Evolutionary conservation across 2,329 filamentous ascomycete species (phyloP), one percentile per base, ranked within the genome.

Genomic region (Dactylella cylindrospora): DNA sequence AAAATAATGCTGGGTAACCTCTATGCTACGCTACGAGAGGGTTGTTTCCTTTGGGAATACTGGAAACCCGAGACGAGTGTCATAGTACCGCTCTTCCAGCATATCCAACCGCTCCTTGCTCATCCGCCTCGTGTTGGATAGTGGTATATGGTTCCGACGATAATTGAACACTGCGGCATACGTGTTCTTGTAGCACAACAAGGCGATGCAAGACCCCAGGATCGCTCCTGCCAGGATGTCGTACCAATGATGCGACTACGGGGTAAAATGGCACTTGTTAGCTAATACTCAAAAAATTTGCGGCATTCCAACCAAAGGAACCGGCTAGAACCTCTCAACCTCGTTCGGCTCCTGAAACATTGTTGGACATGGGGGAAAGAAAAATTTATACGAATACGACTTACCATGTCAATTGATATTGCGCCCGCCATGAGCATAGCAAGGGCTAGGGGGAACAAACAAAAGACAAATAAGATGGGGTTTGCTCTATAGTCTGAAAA

Each of bases 321-420:
- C 12, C 8, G 40, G 12, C 40, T 45, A 45, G 40, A 45, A 22
- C 38, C 20, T 12, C 17, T 12, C 38, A 12, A 45, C 28, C 31
- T 38, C 51, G 41, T 41, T 57, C 52, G 52, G 52, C 52, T 57
- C 32, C 32, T 57, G 44, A 57, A 57, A 57, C 52, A 39, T 38
- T 29, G 29, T 32, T 40, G 32, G 33, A 41, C 51, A 55, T 55
- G 51, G 51, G 41, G 8, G 36, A 23, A 46, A 15, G 52, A 39
- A 32, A 50, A 15, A 35, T n/a, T n/a, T n/a, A 46, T 29, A 38
- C 43, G 43, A 57, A 49, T 40, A 40, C 29, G 19, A 46, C 54
- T 51, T 38, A 57, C 52, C 43, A 39, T 49, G 45, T 57, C 43
- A 49, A 57, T 57, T 26, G 44, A 49, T 23, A 43, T 49, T 17